These are phyloP conservation scores for Linderina pennispora DNA, from an alignment of 192 early-diverging fungal species.

Conservation along the genomic window DNA sequence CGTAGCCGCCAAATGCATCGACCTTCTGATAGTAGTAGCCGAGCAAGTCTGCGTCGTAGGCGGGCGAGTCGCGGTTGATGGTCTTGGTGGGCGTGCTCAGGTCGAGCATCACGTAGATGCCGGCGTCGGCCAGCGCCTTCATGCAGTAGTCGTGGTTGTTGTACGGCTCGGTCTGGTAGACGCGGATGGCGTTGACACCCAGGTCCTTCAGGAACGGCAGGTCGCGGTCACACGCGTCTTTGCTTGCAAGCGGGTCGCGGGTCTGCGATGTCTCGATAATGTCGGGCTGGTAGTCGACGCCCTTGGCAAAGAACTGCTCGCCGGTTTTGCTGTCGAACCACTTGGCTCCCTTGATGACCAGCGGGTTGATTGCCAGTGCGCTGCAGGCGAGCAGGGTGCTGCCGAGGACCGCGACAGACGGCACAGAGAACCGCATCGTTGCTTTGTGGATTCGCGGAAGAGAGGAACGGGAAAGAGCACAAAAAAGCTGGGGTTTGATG, in stretches of 20 bases:
- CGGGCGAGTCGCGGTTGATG: conserved; percentile 61
- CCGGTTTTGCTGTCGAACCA: conserved; percentile 66
- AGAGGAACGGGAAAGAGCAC: conserved; percentile 1
- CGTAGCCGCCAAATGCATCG: conserved; percentile 60
- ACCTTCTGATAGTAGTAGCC: conserved; percentile 54
- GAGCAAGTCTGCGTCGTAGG: conserved; percentile 51
- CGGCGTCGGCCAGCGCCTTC: conserved; percentile 54
- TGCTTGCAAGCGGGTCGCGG: conserved; percentile 59
- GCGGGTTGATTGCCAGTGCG: conserved; percentile 50
- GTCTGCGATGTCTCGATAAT: conserved; percentile 27
- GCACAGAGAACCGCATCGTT: conserved; percentile 30
- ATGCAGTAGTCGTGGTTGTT: conserved; percentile 68
- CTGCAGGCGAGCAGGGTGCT: conserved; percentile 27
- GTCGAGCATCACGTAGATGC: conserved; percentile 71
- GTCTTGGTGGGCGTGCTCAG: conserved; percentile 52
- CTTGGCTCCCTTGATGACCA: conserved; percentile 63
- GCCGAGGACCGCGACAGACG: conserved; percentile 20
- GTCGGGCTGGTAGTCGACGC: conserved; percentile 67
- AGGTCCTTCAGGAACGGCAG: conserved; percentile 58
- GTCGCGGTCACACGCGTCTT: conserved; percentile 55
- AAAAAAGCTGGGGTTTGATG: conserved; percentile 1
- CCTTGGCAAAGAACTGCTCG: conserved; percentile 71
- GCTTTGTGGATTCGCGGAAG: not conserved
- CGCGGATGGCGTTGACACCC: conserved; percentile 63
- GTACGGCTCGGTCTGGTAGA: conserved; percentile 60